Percentiles rank a stretch among this genome's conserved stretches.
Evolutionary conservation across 768 basidiomycete genomes (phyloP).

Genomic region (Mycena vitilis): DNA sequence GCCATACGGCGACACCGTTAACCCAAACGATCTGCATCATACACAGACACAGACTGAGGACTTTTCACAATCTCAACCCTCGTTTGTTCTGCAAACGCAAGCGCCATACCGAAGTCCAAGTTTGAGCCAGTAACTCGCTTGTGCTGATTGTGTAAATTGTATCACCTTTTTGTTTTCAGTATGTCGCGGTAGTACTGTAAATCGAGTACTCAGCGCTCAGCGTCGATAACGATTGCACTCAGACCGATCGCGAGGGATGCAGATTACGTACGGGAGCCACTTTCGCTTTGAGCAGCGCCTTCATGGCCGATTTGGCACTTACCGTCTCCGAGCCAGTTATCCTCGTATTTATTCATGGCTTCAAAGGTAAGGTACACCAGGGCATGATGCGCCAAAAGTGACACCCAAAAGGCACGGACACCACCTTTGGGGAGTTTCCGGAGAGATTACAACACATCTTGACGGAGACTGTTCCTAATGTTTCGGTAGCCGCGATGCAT

Average conservation of each 20-base stretch:
- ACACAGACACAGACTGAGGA: not conserved
- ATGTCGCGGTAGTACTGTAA: too few species aligned
- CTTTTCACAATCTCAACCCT: not conserved
- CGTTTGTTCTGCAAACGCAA: slow-evolving; percentile 55
- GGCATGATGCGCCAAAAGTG: too few species aligned
- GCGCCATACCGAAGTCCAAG: slow-evolving; percentile 66
- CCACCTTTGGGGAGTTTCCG: slow-evolving; percentile 84
- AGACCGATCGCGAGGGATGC: too few species aligned
- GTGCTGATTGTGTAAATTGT: too few species aligned
- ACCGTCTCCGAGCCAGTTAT: slow-evolving; percentile 62
- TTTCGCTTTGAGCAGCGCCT: not conserved
- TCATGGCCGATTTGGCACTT: not conserved
- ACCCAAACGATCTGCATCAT: slow-evolving; percentile 14
- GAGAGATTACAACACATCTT: slow-evolving; percentile 82
- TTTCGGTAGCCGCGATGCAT: slow-evolving; percentile 11
- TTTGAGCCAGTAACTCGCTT: slow-evolving; percentile 41
- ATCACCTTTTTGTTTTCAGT: not conserved
- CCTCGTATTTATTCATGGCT: slow-evolving; percentile 85
- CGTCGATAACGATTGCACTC: too few species aligned
- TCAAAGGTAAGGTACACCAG: slow-evolving; percentile 28
- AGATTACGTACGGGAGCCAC: not conserved
- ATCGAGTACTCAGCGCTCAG: too few species aligned
- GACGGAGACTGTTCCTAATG: slow-evolving; percentile 66
- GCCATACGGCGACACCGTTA: not conserved
- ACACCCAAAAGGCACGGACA: slow-evolving; percentile 49